Conservation (phyloP, 768 basidiomycete genomes). For the Phlebiopsis flavidoalba region DNA sequence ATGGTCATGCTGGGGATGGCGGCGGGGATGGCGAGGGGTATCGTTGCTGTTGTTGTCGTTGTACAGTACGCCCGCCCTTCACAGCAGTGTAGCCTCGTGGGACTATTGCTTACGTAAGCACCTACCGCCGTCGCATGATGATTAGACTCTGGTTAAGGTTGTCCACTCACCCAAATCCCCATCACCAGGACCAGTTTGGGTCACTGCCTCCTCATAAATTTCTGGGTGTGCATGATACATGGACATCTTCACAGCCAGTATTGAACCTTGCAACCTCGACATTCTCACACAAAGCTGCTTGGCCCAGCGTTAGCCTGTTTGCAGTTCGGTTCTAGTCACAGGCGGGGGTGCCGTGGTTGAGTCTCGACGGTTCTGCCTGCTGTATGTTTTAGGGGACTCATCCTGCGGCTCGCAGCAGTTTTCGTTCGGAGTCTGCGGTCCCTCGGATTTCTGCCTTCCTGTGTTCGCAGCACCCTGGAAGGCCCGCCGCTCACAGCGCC, state of each 20-base stretch:
- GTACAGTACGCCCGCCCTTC: constrained; percentile 1
- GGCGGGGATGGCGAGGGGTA: background rate
- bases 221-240: background rate
- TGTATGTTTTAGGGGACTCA: background rate
- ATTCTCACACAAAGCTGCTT: background rate
- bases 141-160: background rate
- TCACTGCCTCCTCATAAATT: background rate
- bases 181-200: background rate
- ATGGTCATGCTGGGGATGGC: constrained; percentile 53
- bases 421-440: background rate
- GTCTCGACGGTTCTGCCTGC: background rate
- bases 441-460: background rate
- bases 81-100: constrained; percentile 3
- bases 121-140: background rate
- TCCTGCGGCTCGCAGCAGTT: background rate
- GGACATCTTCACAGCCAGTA: background rate
- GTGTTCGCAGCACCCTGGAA: background rate
- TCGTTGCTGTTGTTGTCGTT: constrained; percentile 8
- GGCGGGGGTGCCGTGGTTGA: background rate
- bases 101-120: constrained; percentile 2
- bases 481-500: background rate
- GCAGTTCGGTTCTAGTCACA: background rate
- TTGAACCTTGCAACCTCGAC: background rate
- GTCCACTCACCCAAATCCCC: background rate
- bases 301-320: background rate